Conservation (phyloP, 345 rosid genomes). For the Capsella bursapastoris region DNA sequence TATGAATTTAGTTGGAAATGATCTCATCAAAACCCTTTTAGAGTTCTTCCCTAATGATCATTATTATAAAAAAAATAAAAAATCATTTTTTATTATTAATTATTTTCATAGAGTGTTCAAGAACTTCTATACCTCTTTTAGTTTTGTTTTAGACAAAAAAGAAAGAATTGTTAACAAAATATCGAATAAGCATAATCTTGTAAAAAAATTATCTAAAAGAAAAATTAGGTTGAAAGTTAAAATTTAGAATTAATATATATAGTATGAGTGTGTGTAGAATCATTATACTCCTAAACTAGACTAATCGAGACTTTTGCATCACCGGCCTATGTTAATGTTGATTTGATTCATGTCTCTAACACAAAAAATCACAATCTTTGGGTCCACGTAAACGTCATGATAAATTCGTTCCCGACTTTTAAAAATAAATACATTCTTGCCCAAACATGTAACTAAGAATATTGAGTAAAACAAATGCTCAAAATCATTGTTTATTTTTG, state of each 20-base stretch:
- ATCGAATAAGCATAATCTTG: neutral
- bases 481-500: neutral
- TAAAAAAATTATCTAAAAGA: neutral
- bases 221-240: slow-evolving; percentile 18
- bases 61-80: neutral
- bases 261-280: slow-evolving; percentile 18
- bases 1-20: neutral
- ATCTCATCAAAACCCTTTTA: neutral
- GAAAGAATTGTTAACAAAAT: neutral
- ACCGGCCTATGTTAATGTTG: slow-evolving; percentile 19
- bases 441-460: neutral
- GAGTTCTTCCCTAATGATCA: neutral
- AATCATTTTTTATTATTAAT: neutral
- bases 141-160: neutral
- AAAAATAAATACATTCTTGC: neutral
- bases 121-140: neutral
- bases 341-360: slow-evolving; percentile 15
- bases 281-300: slow-evolving; percentile 2
- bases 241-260: neutral
- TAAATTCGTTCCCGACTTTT: neutral
- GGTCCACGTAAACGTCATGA: slow-evolving; percentile 3
- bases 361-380: slow-evolving; percentile 15
- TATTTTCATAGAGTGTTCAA: neutral
- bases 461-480: too few species aligned
- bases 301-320: slow-evolving; percentile 9